These are phyloP conservation scores for Fusarium neocosmosporiellum DNA, from an alignment of 2,329 filamentous ascomycete species.

Conservation along the genomic window DNA sequence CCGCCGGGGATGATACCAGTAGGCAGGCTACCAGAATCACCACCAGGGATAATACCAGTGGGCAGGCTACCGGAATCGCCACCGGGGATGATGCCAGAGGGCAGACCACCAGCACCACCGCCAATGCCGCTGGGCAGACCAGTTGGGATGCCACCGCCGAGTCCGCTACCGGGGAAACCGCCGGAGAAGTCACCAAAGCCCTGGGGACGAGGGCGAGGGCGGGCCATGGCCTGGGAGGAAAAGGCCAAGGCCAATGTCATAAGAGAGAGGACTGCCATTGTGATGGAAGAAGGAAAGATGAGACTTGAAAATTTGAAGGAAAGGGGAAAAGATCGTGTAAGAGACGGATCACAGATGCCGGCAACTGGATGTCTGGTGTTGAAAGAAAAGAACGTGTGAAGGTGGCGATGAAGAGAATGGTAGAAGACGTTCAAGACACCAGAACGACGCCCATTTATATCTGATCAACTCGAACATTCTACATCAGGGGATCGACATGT, in stretches of 20 bases:
- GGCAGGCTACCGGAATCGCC: not conserved
- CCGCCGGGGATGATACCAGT: not conserved
- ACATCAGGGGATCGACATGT: constrained; percentile 13
- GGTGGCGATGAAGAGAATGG: constrained; percentile 38
- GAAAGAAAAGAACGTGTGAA: constrained; percentile 38
- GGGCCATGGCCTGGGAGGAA: constrained; percentile 34
- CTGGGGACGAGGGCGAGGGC: constrained; percentile 23
- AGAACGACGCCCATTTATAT: constrained; percentile 36
- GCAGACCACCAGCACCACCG: constrained; percentile 12
- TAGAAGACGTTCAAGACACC: constrained; percentile 7
- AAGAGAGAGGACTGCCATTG: constrained; percentile 43
- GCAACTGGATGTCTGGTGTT: constrained; percentile 42
- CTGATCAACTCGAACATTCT: constrained; percentile 2
- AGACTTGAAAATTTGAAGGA: constrained; percentile 13
- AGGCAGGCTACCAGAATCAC: not conserved
- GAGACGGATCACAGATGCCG: constrained; percentile 43
- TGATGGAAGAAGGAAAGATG: constrained; percentile 17
- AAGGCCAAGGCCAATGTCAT: constrained; percentile 44
- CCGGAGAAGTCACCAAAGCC: constrained; percentile 2
- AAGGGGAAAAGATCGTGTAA: constrained; percentile 30
- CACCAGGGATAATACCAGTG: not conserved
- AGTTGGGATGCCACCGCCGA: constrained; percentile 17
- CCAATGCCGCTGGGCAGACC: constrained; percentile 13
- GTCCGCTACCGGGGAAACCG: constrained; percentile 25
- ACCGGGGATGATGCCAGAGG: not conserved